Conservation (phyloP, 2,329 filamentous ascomycete species). For the Talaromyces funiculosus region DNA sequence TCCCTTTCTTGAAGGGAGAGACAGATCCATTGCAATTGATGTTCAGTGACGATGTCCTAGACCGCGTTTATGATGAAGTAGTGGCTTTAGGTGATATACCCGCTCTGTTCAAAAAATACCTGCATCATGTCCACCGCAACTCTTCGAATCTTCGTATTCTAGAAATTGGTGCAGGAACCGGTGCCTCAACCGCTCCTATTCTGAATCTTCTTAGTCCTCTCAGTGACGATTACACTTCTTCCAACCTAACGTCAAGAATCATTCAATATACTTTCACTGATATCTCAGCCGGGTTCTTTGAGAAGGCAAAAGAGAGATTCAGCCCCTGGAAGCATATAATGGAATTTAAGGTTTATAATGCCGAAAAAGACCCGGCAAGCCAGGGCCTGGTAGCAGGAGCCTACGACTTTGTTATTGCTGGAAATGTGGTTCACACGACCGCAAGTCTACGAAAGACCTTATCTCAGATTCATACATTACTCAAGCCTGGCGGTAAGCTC, state of each 20-base stretch:
- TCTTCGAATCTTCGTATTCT: constrained; percentile 28
- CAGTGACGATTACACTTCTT: neutral
- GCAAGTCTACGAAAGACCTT: constrained; percentile 20
- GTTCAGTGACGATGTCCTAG: constrained; percentile 29
- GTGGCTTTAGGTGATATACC: constrained; percentile 22
- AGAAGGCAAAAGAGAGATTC: constrained; percentile 24
- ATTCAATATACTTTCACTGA: constrained; percentile 26
- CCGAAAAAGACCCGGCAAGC: constrained; percentile 22
- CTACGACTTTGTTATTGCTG: constrained; percentile 33
- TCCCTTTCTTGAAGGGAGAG: constrained; percentile 22
- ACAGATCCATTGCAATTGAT: constrained; percentile 30
- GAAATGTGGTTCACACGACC: constrained; percentile 33
- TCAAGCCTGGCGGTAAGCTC: constrained; percentile 42
- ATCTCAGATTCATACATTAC: constrained; percentile 22
- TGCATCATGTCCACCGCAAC: constrained; percentile 20
- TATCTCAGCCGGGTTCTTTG: constrained; percentile 28
- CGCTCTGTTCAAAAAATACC: constrained; percentile 16
- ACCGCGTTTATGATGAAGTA: constrained; percentile 24
- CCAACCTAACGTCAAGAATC: constrained; percentile 4
- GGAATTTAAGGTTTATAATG: constrained; percentile 27
- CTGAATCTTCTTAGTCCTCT: constrained; percentile 24
- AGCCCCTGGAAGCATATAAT: constrained; percentile 21
- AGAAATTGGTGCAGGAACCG: constrained; percentile 44
- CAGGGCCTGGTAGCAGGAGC: constrained; percentile 26
- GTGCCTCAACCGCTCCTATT: constrained; percentile 35